phyloP scores from a whole-genome alignment of 495 filamentous ascomycete genomes.

The Xylaria acuta region DNA sequence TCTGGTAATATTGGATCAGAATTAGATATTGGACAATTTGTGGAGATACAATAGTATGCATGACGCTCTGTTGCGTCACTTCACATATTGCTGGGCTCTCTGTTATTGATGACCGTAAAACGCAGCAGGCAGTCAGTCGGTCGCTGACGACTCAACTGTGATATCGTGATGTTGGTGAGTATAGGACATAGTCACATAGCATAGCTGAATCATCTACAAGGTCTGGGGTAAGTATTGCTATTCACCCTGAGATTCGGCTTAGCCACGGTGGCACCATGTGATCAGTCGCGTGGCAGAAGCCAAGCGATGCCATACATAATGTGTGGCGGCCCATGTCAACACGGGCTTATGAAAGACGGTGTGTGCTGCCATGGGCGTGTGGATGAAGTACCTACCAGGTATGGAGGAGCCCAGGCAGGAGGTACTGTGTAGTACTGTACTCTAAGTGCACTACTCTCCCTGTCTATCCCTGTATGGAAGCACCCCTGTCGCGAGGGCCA shows the following conservation, averaged over 20 bases:
- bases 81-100: constrained; percentile 21
- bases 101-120: constrained; percentile 13
- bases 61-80: constrained; percentile 32
- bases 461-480: background rate
- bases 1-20: constrained; percentile 24
- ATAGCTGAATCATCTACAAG: constrained; percentile 12
- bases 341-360: constrained; percentile 29
- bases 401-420: background rate
- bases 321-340: constrained; percentile 20
- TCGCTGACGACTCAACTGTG: background rate
- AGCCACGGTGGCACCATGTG: constrained; percentile 20
- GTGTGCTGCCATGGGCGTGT: constrained; percentile 9
- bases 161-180: constrained; percentile 9
- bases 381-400: constrained; percentile 2
- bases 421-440: background rate
- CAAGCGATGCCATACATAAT: constrained; percentile 26
- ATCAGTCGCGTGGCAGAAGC: constrained; percentile 31
- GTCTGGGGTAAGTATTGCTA: background rate
- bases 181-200: constrained; percentile 8
- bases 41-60: constrained; percentile 24
- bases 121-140: constrained; percentile 1
- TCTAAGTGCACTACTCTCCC: background rate
- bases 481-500: background rate
- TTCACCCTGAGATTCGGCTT: constrained; percentile 13
- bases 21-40: constrained; percentile 23